Conservation (phyloP, 306 rosid species). For the Begonia peltatifolia region DNA sequence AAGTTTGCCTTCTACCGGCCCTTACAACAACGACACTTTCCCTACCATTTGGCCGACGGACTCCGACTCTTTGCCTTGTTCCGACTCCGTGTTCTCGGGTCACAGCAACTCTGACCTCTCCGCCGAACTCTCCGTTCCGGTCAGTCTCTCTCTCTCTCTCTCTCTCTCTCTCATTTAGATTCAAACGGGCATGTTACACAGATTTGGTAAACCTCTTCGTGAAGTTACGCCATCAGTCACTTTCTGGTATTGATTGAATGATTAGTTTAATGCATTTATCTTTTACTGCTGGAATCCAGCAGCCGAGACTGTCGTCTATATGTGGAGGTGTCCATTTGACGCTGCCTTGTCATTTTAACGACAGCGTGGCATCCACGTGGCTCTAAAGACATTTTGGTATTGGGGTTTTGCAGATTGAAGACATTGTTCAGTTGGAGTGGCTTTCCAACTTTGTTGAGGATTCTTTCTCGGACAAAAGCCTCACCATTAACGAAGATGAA, state of each 20-base stretch:
- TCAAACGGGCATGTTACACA: too few relatives aligned
- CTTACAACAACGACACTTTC: conserved; percentile 26
- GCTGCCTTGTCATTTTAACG: conserved; percentile 5
- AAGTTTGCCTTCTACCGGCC: conserved; percentile 20
- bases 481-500: conserved; percentile 55
- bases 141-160: conserved; percentile 12
- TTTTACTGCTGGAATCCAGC: conserved; percentile 3
- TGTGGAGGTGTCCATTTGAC: not conserved
- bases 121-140: conserved; percentile 93
- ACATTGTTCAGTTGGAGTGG: conserved; percentile 91
- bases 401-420: conserved; percentile 49
- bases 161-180: too few relatives aligned
- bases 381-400: not conserved
- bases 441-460: conserved; percentile 83
- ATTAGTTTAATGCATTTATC: not conserved
- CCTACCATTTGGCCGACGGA: conserved; percentile 50
- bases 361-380: not conserved
- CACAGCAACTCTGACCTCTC: conserved; percentile 72
- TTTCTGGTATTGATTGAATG: not conserved
- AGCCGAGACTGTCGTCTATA: not conserved
- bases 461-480: conserved; percentile 72
- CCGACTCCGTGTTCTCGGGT: conserved; percentile 56
- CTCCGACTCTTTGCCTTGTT: conserved; percentile 32
- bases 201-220: too few relatives aligned
- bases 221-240: too few relatives aligned